These are phyloP conservation scores for Aphanomyces cochlioides DNA, from an alignment of 352 stramenopile genomes.

Conservation along the genomic window DNA sequence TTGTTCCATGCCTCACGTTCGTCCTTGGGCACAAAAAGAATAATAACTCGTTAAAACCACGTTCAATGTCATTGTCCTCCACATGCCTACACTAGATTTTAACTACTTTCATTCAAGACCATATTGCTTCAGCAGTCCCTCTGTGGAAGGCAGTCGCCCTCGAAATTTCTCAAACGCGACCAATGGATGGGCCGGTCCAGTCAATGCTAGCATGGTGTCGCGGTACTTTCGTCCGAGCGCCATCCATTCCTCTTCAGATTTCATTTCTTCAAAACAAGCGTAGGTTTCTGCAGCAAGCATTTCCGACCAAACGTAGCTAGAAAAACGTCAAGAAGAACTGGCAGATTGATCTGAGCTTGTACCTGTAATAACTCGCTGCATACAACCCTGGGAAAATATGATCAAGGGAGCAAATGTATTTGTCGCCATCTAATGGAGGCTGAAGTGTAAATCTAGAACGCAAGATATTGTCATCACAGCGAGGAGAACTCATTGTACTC, in stretches of 20 bases:
- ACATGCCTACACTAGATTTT: too few relatives aligned
- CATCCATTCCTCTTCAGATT: conserved; percentile 47
- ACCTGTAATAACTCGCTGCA: conserved; percentile 94
- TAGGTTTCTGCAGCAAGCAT: conserved; percentile 97
- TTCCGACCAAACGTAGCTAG: conserved; percentile 95
- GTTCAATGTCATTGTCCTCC: too few relatives aligned
- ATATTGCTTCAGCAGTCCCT: conserved; percentile 93
- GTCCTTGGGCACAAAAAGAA: too few relatives aligned
- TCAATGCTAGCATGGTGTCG: conserved; percentile 88
- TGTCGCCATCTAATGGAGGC: background rate
- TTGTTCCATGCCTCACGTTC: too few relatives aligned
- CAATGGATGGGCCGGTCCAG: conserved; percentile 80
- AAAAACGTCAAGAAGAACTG: conserved; percentile 9
- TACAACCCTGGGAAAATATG: conserved; percentile 98
- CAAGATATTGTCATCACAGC: conserved; percentile 92
- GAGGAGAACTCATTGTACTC: background rate
- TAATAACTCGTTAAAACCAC: too few relatives aligned
- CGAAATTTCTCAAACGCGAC: conserved; percentile 95
- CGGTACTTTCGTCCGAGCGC: conserved; percentile 88
- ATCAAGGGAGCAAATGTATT: conserved; percentile 53
- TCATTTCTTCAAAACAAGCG: conserved; percentile 94
- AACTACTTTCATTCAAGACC: conserved; percentile 30
- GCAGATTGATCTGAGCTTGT: conserved; percentile 31
- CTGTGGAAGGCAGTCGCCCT: conserved; percentile 89
- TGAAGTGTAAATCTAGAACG: conserved; percentile 52